These are phyloP conservation scores for Penicillium roqueforti DNA, from an alignment of 495 filamentous ascomycete genomes.

Conservation along the genomic window DNA sequence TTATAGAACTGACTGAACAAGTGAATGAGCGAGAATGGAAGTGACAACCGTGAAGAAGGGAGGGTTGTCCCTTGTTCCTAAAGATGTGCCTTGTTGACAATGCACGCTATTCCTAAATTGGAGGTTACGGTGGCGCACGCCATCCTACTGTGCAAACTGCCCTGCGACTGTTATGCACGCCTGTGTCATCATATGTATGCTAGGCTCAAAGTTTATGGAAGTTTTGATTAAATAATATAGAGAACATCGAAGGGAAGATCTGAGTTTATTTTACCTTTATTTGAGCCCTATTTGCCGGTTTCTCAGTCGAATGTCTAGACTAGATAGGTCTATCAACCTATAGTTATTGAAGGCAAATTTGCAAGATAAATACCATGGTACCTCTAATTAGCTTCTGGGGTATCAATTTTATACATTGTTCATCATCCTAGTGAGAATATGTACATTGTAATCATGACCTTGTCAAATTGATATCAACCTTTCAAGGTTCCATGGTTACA, in stretches of 20 bases:
- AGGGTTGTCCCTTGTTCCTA: slow-evolving; percentile 1
- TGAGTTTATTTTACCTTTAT: too few species aligned
- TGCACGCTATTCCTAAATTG: slow-evolving; percentile 1
- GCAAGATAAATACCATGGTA: too few species aligned
- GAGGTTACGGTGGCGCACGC: background rate
- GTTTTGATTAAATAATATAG: too few species aligned
- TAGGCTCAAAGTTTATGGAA: background rate
- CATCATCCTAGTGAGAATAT: too few species aligned
- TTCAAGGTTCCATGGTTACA: background rate
- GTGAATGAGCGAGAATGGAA: background rate
- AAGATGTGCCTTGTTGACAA: slow-evolving; percentile 2
- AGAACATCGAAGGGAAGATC: too few species aligned
- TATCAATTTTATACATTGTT: too few species aligned
- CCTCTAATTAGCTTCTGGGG: too few species aligned
- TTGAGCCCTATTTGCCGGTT: too few species aligned
- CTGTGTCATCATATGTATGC: background rate
- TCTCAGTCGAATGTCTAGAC: too few species aligned
- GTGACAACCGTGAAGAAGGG: background rate
- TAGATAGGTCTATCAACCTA: too few species aligned
- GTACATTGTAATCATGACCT: too few species aligned
- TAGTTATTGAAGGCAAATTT: too few species aligned
- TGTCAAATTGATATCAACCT: background rate
- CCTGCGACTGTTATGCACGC: background rate
- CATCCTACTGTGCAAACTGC: background rate
- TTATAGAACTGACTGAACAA: background rate